Evolutionary conservation across 306 rosid genomes (phyloP).

Genomic region (Acacia crassicarpa): DNA sequence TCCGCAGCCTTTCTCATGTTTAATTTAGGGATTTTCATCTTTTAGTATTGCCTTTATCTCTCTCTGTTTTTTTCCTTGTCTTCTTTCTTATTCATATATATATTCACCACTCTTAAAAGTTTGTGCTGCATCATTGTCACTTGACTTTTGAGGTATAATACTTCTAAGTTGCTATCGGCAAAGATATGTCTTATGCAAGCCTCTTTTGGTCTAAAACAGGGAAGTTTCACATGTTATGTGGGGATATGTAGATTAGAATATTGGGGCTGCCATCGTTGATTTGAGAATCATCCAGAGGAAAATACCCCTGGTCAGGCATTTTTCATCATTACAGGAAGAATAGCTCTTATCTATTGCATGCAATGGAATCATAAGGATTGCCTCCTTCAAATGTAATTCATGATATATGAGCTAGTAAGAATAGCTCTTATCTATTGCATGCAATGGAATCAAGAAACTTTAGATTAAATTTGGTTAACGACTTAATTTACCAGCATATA

Average conservation of each 20-base stretch:
- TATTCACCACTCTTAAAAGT: no score
- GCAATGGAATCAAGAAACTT: neutral
- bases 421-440: neutral
- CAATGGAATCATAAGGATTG: no score
- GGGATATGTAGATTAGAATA: slow-evolving; percentile 77
- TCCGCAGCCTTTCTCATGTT: neutral
- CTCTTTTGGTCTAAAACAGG: slow-evolving; percentile 34
- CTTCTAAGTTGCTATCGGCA: no score
- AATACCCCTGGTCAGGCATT: slow-evolving; percentile 82
- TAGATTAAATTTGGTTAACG: neutral
- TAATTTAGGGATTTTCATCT: no score
- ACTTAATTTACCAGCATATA: neutral
- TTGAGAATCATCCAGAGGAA: slow-evolving; percentile 89
- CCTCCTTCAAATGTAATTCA: neutral
- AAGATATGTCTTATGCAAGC: slow-evolving; percentile 15
- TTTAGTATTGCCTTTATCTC: no score
- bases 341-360: no score
- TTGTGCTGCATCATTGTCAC: no score
- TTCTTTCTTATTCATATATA: no score
- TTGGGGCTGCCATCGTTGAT: slow-evolving; percentile 95
- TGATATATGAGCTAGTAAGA: neutral
- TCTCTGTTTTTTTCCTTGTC: no score
- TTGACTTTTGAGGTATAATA: no score
- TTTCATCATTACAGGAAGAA: slow-evolving; percentile 44
- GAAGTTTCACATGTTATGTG: slow-evolving; percentile 89